Conservation (phyloP, 2,329 filamentous ascomycete species). For the Neoarthrinium moseri region DNA sequence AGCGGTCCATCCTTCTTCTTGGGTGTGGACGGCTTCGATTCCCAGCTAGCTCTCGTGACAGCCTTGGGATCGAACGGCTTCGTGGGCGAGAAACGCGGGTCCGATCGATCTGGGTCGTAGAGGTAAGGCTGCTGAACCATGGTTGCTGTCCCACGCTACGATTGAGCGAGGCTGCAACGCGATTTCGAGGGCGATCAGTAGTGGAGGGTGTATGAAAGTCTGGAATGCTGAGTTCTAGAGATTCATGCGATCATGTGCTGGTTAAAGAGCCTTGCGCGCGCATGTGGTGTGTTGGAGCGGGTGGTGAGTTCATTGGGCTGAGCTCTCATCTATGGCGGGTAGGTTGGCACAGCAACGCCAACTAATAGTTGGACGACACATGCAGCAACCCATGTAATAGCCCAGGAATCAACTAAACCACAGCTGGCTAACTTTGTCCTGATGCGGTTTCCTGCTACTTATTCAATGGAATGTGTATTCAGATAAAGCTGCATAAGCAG, state of each 20-base stretch:
- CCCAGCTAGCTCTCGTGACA: constrained; percentile 75
- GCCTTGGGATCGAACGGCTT: constrained; percentile 70
- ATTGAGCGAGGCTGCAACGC: neutral
- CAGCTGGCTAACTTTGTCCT: too few relatives aligned
- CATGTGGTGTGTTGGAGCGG: constrained; percentile 1
- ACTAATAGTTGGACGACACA: too few relatives aligned
- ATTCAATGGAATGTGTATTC: too few relatives aligned
- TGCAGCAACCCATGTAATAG: too few relatives aligned
- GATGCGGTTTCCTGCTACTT: too few relatives aligned
- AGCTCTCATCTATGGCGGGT: neutral
- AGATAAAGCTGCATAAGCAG: too few relatives aligned
- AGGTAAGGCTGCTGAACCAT: constrained; percentile 29
- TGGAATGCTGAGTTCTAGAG: neutral
- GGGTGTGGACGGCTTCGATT: constrained; percentile 58
- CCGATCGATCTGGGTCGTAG: constrained; percentile 25
- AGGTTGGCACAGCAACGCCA: constrained; percentile 2
- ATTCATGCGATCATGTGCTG: neutral
- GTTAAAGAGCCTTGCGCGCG: neutral
- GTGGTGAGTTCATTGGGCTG: neutral
- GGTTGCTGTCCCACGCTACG: constrained; percentile 10
- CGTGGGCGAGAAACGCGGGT: constrained; percentile 23
- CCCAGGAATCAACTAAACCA: too few relatives aligned
- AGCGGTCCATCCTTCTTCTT: constrained; percentile 73
- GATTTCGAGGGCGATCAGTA: neutral
- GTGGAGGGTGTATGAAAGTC: neutral